Conservation (phyloP, 306 rosid genomes). For the Cucurbita ficifolia region DNA sequence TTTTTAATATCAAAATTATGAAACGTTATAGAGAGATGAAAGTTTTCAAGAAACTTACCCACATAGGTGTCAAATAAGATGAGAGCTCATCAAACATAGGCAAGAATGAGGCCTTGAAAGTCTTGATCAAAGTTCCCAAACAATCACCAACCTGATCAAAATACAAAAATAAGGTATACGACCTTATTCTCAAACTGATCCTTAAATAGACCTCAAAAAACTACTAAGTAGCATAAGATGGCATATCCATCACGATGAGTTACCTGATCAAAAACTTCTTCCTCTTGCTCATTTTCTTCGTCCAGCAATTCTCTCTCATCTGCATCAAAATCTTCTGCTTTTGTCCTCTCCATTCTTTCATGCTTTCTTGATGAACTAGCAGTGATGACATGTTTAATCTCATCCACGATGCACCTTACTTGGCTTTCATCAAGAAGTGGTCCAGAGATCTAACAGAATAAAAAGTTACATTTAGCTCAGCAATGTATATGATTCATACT, state of each 20-base stretch:
- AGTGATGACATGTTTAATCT: slow-evolving; percentile 83
- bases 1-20: neutral
- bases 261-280: slow-evolving; percentile 99
- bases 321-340: slow-evolving; percentile 95
- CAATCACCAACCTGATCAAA: slow-evolving; percentile 77
- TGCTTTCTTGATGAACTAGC: slow-evolving; percentile 86
- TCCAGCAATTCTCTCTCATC: slow-evolving; percentile 83
- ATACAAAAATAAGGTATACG: neutral
- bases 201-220: neutral
- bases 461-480: neutral
- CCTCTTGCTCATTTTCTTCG: slow-evolving; percentile 99
- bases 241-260: slow-evolving; percentile 9
- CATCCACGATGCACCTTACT: slow-evolving; percentile 72
- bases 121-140: slow-evolving; percentile 93
- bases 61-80: slow-evolving; percentile 96
- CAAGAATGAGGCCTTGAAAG: slow-evolving; percentile 88
- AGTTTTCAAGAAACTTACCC: slow-evolving; percentile 52
- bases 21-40: neutral
- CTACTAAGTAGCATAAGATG: neutral
- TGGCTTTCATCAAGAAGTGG: slow-evolving; percentile 79
- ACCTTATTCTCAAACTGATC: neutral
- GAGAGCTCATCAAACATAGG: slow-evolving; percentile 86
- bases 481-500: neutral
- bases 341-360: slow-evolving; percentile 77
- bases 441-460: slow-evolving; percentile 50